Evolutionary conservation across 768 basidiomycete genomes (phyloP), one percentile per base, ranked within the genome.

Genomic region (Leccinum variicolor): DNA sequence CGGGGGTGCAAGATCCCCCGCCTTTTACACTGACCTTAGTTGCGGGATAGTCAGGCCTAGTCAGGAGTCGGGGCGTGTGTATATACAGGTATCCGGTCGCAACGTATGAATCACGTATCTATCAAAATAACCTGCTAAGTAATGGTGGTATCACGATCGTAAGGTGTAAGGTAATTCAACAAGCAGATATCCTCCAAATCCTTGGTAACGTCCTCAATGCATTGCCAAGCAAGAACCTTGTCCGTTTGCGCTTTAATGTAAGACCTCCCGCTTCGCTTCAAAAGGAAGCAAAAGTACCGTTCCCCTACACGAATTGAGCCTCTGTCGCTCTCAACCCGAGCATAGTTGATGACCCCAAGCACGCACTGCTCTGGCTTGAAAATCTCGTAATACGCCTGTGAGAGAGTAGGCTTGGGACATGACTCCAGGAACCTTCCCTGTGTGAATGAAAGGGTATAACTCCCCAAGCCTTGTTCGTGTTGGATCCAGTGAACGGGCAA

Each of bases 181-280:
- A 62, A 52, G n/a, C 17, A 62, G 4, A 47, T 5, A 15, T 26
- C 23, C 21, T 62, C 61, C 13, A 62, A 29, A n/a, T 49, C 52
- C 23, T 51, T 62, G n/a, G 50, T 62, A 26, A 58, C 21, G 8
- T 11, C 53, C 23, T 62, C 17, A 8, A 52, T 14, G 28, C 62
- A 62, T 19, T 45, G 11, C 56, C 52, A 62, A 9, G 62, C 56
- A n/a, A 62, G 62, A 6, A 62, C 61, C 10, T 9, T 23, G 26
- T 62, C 62, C 14, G 62, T 58, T 2, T 53, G 61, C 10, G 62
- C 61, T 63, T 62, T 62, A 10, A 62, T 45, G 41, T 62, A 62
- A n/a, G 47, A 49, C 19, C 46, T 39, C 41, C 56, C 47, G 14
- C 33, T 46, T 19, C 39, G 53, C 50, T 53, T 63, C 34, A 62